Evolutionary conservation across 2,329 filamentous ascomycete genomes (phyloP).

Genomic region (Microdochium nivale): DNA sequence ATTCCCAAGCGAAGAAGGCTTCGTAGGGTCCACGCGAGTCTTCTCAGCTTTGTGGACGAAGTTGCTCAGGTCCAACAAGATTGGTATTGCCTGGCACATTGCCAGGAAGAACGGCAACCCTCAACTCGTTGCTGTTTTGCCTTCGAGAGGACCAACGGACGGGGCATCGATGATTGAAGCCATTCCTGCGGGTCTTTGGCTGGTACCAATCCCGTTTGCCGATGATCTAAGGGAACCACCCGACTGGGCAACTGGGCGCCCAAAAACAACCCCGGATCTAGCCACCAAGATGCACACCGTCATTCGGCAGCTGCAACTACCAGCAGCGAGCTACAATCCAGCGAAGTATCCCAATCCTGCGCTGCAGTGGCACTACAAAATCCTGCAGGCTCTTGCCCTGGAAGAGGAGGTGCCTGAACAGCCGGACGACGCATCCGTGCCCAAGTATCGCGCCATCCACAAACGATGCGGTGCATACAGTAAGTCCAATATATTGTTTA

Average conservation of each 20-base stretch:
- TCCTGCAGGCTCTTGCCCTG: slow-evolving; percentile 82
- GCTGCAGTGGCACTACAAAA: slow-evolving; percentile 95
- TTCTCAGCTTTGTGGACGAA: slow-evolving; percentile 90
- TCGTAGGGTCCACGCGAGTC: slow-evolving; percentile 82
- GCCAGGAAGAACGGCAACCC: slow-evolving; percentile 74
- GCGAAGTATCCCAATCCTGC: slow-evolving; percentile 83
- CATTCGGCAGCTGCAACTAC: slow-evolving; percentile 79
- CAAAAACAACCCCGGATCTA: slow-evolving; percentile 57
- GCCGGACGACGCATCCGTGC: slow-evolving; percentile 67
- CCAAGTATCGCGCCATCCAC: slow-evolving; percentile 79
- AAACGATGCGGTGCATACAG: slow-evolving; percentile 73
- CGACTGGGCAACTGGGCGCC: slow-evolving; percentile 39
- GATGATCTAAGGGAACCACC: slow-evolving; percentile 79
- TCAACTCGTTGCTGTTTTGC: slow-evolving; percentile 70
- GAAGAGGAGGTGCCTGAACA: slow-evolving; percentile 83
- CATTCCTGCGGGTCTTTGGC: slow-evolving; percentile 78
- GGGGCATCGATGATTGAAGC: slow-evolving; percentile 58
- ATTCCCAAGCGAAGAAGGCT: slow-evolving; percentile 86
- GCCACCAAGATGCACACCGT: slow-evolving; percentile 76
- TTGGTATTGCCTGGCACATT: slow-evolving; percentile 86
- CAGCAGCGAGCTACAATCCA: slow-evolving; percentile 77
- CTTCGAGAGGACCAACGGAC: slow-evolving; percentile 59
- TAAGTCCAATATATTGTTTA: not conserved
- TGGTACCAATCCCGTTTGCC: slow-evolving; percentile 78
- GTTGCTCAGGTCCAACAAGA: slow-evolving; percentile 67